Conservation (phyloP, 305 asterid genomes). For the Solanum chacoense region DNA sequence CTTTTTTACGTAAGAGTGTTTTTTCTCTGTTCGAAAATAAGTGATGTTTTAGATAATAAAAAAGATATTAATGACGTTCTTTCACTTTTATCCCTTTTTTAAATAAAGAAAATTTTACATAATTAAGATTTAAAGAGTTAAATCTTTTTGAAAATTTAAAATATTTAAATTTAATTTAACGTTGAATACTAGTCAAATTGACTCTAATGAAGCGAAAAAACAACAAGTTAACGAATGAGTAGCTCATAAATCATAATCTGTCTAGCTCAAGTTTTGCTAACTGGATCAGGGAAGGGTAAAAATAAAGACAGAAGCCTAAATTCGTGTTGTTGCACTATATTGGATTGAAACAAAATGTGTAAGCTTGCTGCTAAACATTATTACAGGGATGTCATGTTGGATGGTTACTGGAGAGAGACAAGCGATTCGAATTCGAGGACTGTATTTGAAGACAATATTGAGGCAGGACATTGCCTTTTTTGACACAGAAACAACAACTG, state of each 20-base stretch:
- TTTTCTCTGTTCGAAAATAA: too few relatives aligned
- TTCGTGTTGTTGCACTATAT: not conserved
- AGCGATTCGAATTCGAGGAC: conserved; percentile 53
- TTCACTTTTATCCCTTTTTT: not conserved
- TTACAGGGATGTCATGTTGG: conserved; percentile 72
- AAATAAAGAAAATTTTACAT: too few relatives aligned
- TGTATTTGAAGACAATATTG: conserved; percentile 59
- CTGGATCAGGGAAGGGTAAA: not conserved
- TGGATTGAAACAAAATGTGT: not conserved
- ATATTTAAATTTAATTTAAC: not conserved
- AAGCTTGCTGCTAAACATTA: not conserved
- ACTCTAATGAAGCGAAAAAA: not conserved
- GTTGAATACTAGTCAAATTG: not conserved
- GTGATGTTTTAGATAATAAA: not conserved
- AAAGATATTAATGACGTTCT: not conserved
- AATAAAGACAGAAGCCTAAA: not conserved
- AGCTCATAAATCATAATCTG: not conserved
- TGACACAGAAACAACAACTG: conserved; percentile 67
- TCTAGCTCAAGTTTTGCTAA: not conserved
- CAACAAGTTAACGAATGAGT: not conserved
- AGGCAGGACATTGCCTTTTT: conserved; percentile 77
- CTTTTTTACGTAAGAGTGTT: conserved; percentile 41
- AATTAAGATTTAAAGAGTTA: too few relatives aligned
- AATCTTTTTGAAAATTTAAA: too few relatives aligned
- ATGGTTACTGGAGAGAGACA: conserved; percentile 77